These are phyloP conservation scores for Trichoderma sp. DNA, from an alignment of 2,329 filamentous ascomycete genomes.

Conservation along the genomic window DNA sequence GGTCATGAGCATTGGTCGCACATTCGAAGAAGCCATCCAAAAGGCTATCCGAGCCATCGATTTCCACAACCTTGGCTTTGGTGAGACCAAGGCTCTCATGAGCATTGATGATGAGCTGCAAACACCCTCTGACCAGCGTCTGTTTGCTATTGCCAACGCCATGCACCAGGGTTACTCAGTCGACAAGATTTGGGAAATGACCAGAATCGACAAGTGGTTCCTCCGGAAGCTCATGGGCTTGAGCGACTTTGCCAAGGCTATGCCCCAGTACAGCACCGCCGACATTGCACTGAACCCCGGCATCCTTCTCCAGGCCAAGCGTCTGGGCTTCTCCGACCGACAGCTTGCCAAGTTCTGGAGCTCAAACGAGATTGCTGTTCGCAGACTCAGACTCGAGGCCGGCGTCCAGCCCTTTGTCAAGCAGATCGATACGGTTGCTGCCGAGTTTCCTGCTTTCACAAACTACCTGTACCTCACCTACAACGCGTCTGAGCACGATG, in stretches of 20 bases:
- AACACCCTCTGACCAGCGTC: conserved; percentile 93
- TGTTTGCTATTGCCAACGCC: conserved; percentile 97
- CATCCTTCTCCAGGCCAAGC: conserved; percentile 82
- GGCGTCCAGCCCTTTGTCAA: conserved; percentile 90
- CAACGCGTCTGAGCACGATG: conserved; percentile 84
- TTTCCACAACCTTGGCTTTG: conserved; percentile 93
- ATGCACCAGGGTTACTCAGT: conserved; percentile 94
- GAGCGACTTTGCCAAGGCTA: conserved; percentile 82
- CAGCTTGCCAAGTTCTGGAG: conserved; percentile 94
- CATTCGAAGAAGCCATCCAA: conserved; percentile 97
- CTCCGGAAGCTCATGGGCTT: conserved; percentile 87
- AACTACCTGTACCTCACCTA: conserved; percentile 98
- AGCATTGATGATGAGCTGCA: conserved; percentile 94
- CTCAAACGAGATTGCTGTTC: conserved; percentile 90
- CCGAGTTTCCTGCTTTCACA: conserved; percentile 90
- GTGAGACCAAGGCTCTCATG: conserved; percentile 89
- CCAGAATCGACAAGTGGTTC: conserved; percentile 99
- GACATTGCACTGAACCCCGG: conserved; percentile 67
- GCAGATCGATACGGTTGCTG: conserved; percentile 97
- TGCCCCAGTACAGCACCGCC: conserved; percentile 67
- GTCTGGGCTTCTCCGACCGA: conserved; percentile 90
- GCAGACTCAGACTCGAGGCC: conserved; percentile 80
- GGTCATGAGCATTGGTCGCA: conserved; percentile 96
- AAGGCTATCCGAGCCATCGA: conserved; percentile 97
- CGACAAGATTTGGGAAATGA: conserved; percentile 97